A percentile compares a stretch with the other conserved stretches of the same genome.
phyloP scores from a whole-genome alignment of 176 grass and related monocot species.

The Alloteropsis semialata region DNA sequence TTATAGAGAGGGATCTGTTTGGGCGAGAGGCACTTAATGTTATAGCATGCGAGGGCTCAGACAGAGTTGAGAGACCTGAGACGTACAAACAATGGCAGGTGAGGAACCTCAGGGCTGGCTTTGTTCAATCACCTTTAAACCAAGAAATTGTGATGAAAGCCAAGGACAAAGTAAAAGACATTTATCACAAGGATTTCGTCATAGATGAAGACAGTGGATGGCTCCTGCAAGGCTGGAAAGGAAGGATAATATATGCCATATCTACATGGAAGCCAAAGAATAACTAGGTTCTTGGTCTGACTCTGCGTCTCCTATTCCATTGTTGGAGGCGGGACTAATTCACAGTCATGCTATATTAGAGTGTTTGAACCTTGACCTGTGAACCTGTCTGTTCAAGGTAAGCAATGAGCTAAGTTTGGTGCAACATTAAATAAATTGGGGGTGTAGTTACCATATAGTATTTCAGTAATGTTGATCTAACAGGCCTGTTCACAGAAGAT shows the following conservation, averaged over 20 bases:
- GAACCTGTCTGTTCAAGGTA: constrained; percentile 25
- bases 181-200: constrained; percentile 97
- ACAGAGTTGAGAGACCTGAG: constrained; percentile 92
- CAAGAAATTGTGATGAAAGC: constrained; percentile 83
- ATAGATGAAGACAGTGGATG: constrained; percentile 91
- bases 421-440: background rate
- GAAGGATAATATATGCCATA: constrained; percentile 90
- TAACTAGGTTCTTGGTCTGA: constrained; percentile 24
- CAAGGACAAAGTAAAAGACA: constrained; percentile 77
- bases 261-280: constrained; percentile 83
- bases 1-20: constrained; percentile 87
- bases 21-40: constrained; percentile 93
- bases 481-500: background rate
- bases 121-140: constrained; percentile 60
- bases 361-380: constrained; percentile 5
- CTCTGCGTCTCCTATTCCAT: constrained; percentile 10
- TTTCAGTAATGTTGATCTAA: background rate
- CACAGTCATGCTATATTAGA: background rate
- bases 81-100: constrained; percentile 99
- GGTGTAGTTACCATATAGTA: background rate
- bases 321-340: constrained; percentile 3
- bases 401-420: background rate
- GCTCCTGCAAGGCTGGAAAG: constrained; percentile 99
- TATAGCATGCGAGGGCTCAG: constrained; percentile 89
- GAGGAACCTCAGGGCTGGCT: constrained; percentile 94